Evolutionary conservation across 2,329 filamentous ascomycete species (phyloP), one percentile per base, ranked within the genome.

Genomic region (Fusarium longipes): DNA sequence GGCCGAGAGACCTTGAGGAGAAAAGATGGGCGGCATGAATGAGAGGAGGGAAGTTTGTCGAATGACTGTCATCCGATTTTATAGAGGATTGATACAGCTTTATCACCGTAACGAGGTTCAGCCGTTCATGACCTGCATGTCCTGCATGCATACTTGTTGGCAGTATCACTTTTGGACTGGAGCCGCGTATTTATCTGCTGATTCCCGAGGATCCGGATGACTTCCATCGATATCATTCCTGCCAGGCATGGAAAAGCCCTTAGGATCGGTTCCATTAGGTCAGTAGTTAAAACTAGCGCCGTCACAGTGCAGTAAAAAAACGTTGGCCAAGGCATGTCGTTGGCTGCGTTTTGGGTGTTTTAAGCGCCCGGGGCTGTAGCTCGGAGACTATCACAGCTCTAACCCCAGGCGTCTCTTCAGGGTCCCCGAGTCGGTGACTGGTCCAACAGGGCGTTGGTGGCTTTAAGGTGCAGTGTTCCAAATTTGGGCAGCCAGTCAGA

Each of bases 401-500:
- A 52, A 63, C 50, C 42, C 49, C 47, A 36, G 47, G 65, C 59
- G 63, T 39, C 54, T 50, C 50, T 68, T 51, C 50, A 63, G 58
- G 63, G 53, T 50, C 55, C 49, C 15, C 24, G 11, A 29, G 32
- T 43, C 36, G 44, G 10, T 53, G 40, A 52, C 48, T 65, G 48
- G 51, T 36, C 48, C 47, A 45, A 33, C 38, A 22, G 38, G 20
- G 17, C 36, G 49, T 68, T 61, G 49, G 59, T 67, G 68, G 70
- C 67, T 51, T 72, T 38, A 49, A 39, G 25, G 44, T 61, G 56
- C 58, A 63, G 61, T 33, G 67, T 68, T 69, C 73, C 72, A 74
- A 75, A 75, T 68, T 61, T 72, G 71, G 58, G 64, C 63, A 56
- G 59, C 74, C 74, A 75, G 55, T 75, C 47, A 71, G 44, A 68